phyloP scores from a whole-genome alignment of 2,329 filamentous ascomycete genomes.

The Pseudogymnoascus destructans region DNA sequence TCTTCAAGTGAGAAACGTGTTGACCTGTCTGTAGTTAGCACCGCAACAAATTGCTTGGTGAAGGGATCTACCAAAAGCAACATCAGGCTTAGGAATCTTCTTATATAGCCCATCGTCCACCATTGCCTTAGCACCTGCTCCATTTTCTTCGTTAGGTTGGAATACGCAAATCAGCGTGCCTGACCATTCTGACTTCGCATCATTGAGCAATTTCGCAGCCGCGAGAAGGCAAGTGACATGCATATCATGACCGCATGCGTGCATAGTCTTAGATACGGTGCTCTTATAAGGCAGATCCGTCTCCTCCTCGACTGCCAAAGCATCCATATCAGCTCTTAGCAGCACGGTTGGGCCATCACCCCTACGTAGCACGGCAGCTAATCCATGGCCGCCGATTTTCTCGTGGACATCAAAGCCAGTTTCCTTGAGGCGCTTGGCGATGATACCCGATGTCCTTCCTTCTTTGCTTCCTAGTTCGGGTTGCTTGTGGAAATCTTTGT shows the following conservation, averaged over 20 bases:
- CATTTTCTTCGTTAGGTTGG: slow-evolving; percentile 46
- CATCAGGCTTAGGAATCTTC: slow-evolving; percentile 37
- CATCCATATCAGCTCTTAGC: background rate
- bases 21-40: slow-evolving; percentile 26
- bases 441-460: background rate
- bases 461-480: slow-evolving; percentile 6
- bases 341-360: slow-evolving; percentile 1
- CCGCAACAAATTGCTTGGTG: background rate
- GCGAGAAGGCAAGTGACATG: slow-evolving; percentile 40
- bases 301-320: background rate
- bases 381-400: background rate
- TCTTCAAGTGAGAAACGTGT: slow-evolving; percentile 29
- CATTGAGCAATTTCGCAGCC: slow-evolving; percentile 33
- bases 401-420: background rate
- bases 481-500: background rate
- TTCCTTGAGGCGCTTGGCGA: background rate
- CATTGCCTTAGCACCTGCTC: slow-evolving; percentile 44
- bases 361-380: background rate
- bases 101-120: slow-evolving; percentile 42
- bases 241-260: slow-evolving; percentile 39
- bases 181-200: slow-evolving; percentile 33
- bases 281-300: background rate
- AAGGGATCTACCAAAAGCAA: slow-evolving; percentile 28
- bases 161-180: slow-evolving; percentile 45
- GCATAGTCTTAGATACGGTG: background rate